Evolutionary conservation across 495 filamentous ascomycete species (phyloP).

Genomic region (Aspergillus sclerotioniger): DNA sequence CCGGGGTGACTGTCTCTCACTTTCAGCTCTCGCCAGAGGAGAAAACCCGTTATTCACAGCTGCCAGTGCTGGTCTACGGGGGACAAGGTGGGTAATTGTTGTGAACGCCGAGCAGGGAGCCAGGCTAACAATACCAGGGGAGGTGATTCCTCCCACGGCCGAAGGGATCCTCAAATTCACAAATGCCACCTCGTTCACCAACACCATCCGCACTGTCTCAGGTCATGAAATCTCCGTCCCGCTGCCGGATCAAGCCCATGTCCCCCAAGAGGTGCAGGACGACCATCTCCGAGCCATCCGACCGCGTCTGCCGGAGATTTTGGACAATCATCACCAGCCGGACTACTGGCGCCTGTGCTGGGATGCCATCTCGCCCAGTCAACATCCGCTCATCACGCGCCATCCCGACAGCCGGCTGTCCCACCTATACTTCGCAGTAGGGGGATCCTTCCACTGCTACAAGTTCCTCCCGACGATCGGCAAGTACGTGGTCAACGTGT

Average conservation of each 20-base stretch:
- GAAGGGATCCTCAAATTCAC: slow-evolving; percentile 38
- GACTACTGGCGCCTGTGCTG: slow-evolving; percentile 32
- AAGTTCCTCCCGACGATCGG: slow-evolving; percentile 61
- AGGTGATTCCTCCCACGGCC: slow-evolving; percentile 33
- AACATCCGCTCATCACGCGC: slow-evolving; percentile 52
- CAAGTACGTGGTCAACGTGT: slow-evolving; percentile 53
- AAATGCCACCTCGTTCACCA: slow-evolving; percentile 32
- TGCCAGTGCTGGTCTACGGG: slow-evolving; percentile 41
- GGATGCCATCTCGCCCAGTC: slow-evolving; percentile 37
- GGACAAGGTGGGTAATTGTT: slow-evolving; percentile 23
- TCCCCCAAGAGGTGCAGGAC: slow-evolving; percentile 17
- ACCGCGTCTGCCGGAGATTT: slow-evolving; percentile 19
- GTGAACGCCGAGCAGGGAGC: neutral
- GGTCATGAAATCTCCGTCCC: slow-evolving; percentile 35
- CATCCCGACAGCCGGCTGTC: slow-evolving; percentile 37
- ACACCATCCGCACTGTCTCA: slow-evolving; percentile 25
- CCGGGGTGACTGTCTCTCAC: slow-evolving; percentile 39
- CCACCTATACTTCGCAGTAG: slow-evolving; percentile 46
- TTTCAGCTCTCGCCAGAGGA: slow-evolving; percentile 33
- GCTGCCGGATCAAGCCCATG: slow-evolving; percentile 15
- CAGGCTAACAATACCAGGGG: slow-evolving; percentile 20
- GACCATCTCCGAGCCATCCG: slow-evolving; percentile 13
- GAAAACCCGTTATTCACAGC: slow-evolving; percentile 22
- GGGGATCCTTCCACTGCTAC: slow-evolving; percentile 50
- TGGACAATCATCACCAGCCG: slow-evolving; percentile 19